Percentiles rank a stretch among this genome's conserved stretches.
phyloP scores from a whole-genome alignment of 2,329 filamentous ascomycete genomes.

The Salinomyces thailandicus region DNA sequence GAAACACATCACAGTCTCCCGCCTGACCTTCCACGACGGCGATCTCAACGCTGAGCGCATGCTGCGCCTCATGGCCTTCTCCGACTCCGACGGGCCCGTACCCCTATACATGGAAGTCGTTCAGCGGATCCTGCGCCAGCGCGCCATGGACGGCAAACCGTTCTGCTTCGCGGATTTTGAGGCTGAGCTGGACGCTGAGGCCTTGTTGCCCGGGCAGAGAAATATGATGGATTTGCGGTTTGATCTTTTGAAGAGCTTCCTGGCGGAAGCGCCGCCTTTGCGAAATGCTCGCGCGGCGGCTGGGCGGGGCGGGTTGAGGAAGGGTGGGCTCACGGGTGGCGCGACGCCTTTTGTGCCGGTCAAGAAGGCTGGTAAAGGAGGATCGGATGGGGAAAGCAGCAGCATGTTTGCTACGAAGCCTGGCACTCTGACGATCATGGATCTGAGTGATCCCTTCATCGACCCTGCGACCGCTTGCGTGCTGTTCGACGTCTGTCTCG shows the following conservation, averaged over 20 bases:
- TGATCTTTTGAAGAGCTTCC: slow-evolving; percentile 53
- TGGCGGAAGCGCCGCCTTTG: background rate
- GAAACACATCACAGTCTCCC: slow-evolving; percentile 36
- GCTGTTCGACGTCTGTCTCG: slow-evolving; percentile 62
- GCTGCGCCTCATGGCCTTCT: slow-evolving; percentile 46
- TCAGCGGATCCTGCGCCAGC: slow-evolving; percentile 45
- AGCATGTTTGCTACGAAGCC: slow-evolving; percentile 25
- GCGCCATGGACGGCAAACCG: slow-evolving; percentile 34
- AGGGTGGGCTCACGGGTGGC: background rate
- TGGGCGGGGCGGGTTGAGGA: too few species aligned
- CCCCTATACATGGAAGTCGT: slow-evolving; percentile 49
- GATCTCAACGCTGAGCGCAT: slow-evolving; percentile 45
- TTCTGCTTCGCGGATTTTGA: slow-evolving; percentile 47
- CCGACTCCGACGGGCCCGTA: slow-evolving; percentile 28
- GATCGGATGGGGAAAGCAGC: background rate
- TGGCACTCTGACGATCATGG: slow-evolving; percentile 54
- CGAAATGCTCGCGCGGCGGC: too few species aligned
- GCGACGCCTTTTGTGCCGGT: background rate
- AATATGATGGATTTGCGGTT: slow-evolving; percentile 51
- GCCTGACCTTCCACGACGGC: slow-evolving; percentile 37
- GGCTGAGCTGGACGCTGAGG: slow-evolving; percentile 24
- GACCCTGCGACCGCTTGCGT: slow-evolving; percentile 56
- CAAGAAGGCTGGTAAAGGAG: too few species aligned
- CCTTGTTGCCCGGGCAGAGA: slow-evolving; percentile 41
- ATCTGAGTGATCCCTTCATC: slow-evolving; percentile 63